These are phyloP conservation scores for Lactarius tabidus DNA, from an alignment of 768 basidiomycete species.

Conservation along the genomic window DNA sequence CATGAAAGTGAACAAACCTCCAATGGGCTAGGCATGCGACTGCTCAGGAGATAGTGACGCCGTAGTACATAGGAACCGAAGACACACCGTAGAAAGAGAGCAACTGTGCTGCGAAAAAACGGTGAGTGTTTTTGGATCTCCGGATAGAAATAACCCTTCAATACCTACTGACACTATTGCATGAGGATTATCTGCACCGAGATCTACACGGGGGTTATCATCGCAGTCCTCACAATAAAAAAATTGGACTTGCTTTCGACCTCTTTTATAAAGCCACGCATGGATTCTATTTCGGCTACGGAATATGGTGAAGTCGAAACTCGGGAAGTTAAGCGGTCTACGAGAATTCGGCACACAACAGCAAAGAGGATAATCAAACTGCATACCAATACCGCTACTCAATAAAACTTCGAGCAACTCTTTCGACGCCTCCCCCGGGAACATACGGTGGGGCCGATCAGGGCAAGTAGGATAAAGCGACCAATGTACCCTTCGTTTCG, in stretches of 20 bases:
- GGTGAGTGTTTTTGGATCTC: neutral
- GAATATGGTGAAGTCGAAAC: slow-evolving; percentile 13
- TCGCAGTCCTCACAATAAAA: neutral
- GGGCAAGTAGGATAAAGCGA: slow-evolving; percentile 17
- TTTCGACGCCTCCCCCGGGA: neutral
- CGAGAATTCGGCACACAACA: neutral
- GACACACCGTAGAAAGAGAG: neutral
- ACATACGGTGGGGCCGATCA: neutral
- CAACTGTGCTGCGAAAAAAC: neutral
- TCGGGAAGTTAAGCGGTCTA: slow-evolving; percentile 14
- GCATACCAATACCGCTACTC: slow-evolving; percentile 14
- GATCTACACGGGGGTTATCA: neutral
- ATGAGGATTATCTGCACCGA: neutral
- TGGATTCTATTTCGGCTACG: slow-evolving; percentile 7
- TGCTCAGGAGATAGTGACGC: neutral
- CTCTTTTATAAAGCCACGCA: slow-evolving; percentile 8
- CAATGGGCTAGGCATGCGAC: neutral
- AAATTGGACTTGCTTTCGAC: neutral
- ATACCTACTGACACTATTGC: neutral
- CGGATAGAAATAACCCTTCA: neutral
- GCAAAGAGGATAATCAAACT: neutral
- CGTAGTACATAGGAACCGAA: too few relatives aligned
- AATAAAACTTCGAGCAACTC: slow-evolving; percentile 3
- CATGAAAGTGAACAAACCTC: neutral
- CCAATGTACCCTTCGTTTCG: slow-evolving; percentile 13